Base-by-base conservation (phyloP, 495 filamentous ascomycete genomes). In the Xylaria castorea region DNA sequence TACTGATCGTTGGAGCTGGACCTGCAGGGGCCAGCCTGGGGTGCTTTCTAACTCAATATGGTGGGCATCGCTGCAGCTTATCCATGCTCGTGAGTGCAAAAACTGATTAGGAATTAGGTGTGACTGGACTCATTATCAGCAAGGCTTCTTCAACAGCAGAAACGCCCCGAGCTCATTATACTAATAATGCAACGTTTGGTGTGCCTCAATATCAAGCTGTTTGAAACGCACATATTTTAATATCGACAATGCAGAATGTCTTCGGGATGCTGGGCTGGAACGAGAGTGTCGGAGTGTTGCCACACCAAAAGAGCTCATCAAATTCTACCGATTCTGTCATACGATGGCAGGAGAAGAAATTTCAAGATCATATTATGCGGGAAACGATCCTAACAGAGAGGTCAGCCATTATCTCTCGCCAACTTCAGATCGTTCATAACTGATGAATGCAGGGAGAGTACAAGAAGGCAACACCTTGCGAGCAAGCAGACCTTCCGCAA, bases 11-110 rank as follows among this genome's bases (percentile, higher is more conserved):
- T 27, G 87, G 87, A 30, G 80, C 87, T 63, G 87, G 87, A 0
- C 87, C 87, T 30, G 87, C 87, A 16, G 87, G 87, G 7, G 86
- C 85, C n/a, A 76, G 81, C 1, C 74, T 89, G 51, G 87, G 86
- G 30, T 85, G 85, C 68, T 89, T 89, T 65, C 82, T 89, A 3
- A 80, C 81, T 18, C 79, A 77, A 55, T 80, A 88, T 80, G 83
- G 85, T 85, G 38, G 77, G 66, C 74, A 60, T 58, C 67, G 48
- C 53, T 44, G 34, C 44, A 11, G 2, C 6, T 3, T n/a, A 6
- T 30, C 50, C 36, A 11, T 48, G 22, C 34, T 30, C 14, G 9
- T 20, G n/a, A 9, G 27, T 25, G n/a, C 32, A 55, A 18, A 42
- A 3, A 44, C 51, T 68, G 16, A 68, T 36, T 12, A n/a, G n/a